phyloP scores from a whole-genome alignment of 1,284 basidiomycete species.

The Athelia sp. region DNA sequence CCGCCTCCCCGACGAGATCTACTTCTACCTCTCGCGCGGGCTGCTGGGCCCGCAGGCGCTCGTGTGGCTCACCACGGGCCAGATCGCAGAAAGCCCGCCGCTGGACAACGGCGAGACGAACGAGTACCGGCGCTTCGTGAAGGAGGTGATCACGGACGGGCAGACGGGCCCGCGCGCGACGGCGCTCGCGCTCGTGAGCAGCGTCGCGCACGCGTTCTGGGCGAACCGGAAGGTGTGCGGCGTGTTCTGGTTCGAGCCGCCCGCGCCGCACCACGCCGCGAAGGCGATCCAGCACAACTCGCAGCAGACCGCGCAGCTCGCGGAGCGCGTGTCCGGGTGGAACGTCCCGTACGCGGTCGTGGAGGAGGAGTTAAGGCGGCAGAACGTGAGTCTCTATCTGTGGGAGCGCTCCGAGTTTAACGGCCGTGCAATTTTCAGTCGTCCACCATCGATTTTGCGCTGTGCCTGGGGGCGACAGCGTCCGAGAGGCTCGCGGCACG shows the following conservation, averaged over 20 bases:
- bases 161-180: slow-evolving; percentile 90
- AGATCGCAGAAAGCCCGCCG: slow-evolving; percentile 85
- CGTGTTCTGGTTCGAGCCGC: slow-evolving; percentile 74
- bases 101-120: slow-evolving; percentile 93
- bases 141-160: slow-evolving; percentile 92
- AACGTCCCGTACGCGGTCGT: slow-evolving; percentile 84
- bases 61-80: slow-evolving; percentile 85
- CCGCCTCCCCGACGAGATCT: slow-evolving; percentile 93
- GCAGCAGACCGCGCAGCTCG: slow-evolving; percentile 76
- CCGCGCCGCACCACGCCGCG: slow-evolving; percentile 34
- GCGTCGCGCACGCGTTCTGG: slow-evolving; percentile 79
- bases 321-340: slow-evolving; percentile 90
- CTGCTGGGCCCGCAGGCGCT: slow-evolving; percentile 84
- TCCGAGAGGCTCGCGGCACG: slow-evolving; percentile 73
- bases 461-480: slow-evolving; percentile 90
- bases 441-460: slow-evolving; percentile 94
- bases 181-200: slow-evolving; percentile 80
- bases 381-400: slow-evolving; percentile 81
- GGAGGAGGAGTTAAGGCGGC: slow-evolving; percentile 92
- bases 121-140: slow-evolving; percentile 93
- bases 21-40: slow-evolving; percentile 93
- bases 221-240: slow-evolving; percentile 65
- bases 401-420: not conserved
- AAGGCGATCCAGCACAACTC: slow-evolving; percentile 72
- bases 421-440: slow-evolving; percentile 46